These are phyloP conservation scores for Geranomyces michiganensis DNA, from an alignment of 192 early-diverging fungal species.

Conservation along the genomic window DNA sequence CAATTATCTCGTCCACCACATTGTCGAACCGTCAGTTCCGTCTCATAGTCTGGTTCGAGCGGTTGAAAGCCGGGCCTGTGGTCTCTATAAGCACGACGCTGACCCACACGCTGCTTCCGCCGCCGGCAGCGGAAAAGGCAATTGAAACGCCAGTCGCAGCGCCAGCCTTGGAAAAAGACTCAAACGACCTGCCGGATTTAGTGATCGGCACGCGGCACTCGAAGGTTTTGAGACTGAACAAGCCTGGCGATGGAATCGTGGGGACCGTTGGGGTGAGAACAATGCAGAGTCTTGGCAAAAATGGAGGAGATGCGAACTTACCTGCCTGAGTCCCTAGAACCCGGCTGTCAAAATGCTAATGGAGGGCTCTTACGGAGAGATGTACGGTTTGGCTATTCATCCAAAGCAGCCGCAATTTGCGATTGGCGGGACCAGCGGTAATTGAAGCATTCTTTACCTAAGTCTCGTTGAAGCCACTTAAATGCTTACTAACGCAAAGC, in stretches of 20 bases:
- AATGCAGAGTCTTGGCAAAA: too few relatives aligned
- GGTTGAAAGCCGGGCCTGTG: conserved; percentile 49
- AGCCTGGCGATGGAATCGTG: conserved; percentile 8
- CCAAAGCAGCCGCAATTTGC: conserved; percentile 44
- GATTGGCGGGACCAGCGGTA: conserved; percentile 49
- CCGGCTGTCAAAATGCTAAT: conserved; percentile 27
- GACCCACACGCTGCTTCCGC: not conserved
- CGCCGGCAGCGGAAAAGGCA: conserved; percentile 9
- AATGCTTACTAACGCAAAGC: not conserved
- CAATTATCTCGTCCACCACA: conserved; percentile 8
- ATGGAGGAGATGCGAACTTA: not conserved
- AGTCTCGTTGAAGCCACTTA: not conserved
- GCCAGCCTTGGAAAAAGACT: not conserved
- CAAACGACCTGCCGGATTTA: conserved; percentile 47
- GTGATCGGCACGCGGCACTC: conserved; percentile 45
- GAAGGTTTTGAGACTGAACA: conserved; percentile 19
- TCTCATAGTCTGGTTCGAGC: conserved; percentile 54
- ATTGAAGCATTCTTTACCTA: not conserved
- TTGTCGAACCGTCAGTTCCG: conserved; percentile 40
- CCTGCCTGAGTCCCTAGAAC: not conserved
- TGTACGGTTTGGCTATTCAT: conserved; percentile 45
- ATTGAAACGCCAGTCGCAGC: conserved; percentile 19
- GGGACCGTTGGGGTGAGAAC: conserved; percentile 7
- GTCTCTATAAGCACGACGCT: conserved; percentile 36
- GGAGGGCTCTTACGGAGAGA: conserved; percentile 44